Conservation (phyloP, 768 basidiomycete species). For the Clitopilus passeckerianus region DNA sequence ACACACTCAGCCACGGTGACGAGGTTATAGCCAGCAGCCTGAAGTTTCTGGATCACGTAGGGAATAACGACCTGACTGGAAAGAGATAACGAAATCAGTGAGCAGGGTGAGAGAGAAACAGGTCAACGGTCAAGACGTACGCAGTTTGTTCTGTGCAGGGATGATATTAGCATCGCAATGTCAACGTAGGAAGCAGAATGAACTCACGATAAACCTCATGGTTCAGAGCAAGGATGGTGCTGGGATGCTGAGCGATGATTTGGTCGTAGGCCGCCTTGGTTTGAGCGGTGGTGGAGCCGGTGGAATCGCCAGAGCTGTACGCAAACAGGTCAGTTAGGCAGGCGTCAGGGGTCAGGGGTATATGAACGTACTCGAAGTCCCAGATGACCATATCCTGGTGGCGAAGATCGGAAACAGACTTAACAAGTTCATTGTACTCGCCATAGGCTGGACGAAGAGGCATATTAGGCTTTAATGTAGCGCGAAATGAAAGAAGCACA, state of each 20-base stretch:
- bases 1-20: conserved; percentile 35
- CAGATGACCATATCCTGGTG: conserved; percentile 17
- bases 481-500: conserved; percentile 3
- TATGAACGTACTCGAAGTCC: conserved; percentile 17
- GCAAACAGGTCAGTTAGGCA: not conserved
- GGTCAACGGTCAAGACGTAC: conserved; percentile 6
- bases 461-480: not conserved
- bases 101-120: not conserved
- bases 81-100: not conserved
- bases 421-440: conserved; percentile 31
- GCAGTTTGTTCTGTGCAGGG: conserved; percentile 14
- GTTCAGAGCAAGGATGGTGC: conserved; percentile 29
- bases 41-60: conserved; percentile 25
- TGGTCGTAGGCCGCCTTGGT: conserved; percentile 23
- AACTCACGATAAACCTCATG: conserved; percentile 27
- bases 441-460: conserved; percentile 26
- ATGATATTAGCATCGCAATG: not conserved
- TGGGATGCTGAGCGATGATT: conserved; percentile 18
- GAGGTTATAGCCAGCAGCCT: conserved; percentile 31
- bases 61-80: conserved; percentile 26
- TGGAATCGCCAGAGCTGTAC: conserved; percentile 28
- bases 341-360: not conserved
- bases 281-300: conserved; percentile 21
- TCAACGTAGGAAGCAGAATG: not conserved
- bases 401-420: conserved; percentile 17